These are phyloP conservation scores for Punica granatum DNA, from an alignment of 345 rosid species.

Conservation along the genomic window DNA sequence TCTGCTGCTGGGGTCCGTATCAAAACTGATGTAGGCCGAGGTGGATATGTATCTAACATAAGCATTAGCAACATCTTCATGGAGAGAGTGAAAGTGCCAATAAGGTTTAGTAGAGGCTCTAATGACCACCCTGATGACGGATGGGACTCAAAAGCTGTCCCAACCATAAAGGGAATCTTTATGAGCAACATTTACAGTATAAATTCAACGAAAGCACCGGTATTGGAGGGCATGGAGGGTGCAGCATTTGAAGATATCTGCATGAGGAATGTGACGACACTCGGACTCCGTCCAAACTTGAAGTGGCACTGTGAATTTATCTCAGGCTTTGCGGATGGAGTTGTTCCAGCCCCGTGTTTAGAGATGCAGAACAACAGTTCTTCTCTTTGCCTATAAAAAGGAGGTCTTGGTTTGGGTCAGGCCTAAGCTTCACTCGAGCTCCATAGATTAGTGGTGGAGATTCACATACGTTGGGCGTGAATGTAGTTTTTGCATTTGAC, in stretches of 20 bases:
- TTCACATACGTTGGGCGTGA: background rate
- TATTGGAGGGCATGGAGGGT: slow-evolving; percentile 59
- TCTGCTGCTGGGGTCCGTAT: slow-evolving; percentile 87
- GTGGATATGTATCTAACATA: slow-evolving; percentile 73
- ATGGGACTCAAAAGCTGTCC: slow-evolving; percentile 85
- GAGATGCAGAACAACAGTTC: slow-evolving; percentile 46
- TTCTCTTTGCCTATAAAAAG: slow-evolving; percentile 17
- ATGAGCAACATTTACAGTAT: slow-evolving; percentile 53
- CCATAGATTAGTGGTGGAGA: background rate
- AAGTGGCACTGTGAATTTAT: slow-evolving; percentile 81
- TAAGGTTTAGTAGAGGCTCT: slow-evolving; percentile 82
- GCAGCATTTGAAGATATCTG: slow-evolving; percentile 61
- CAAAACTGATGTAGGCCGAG: slow-evolving; percentile 87
- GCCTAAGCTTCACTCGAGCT: background rate
- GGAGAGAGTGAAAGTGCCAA: slow-evolving; percentile 81
- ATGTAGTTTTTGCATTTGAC: too few species aligned
- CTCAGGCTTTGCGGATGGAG: slow-evolving; percentile 52
- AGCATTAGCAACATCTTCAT: slow-evolving; percentile 50
- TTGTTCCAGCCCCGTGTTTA: slow-evolving; percentile 59
- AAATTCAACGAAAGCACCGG: slow-evolving; percentile 75
- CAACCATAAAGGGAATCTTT: slow-evolving; percentile 57
- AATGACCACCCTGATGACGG: slow-evolving; percentile 81
- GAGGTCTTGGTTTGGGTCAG: background rate
- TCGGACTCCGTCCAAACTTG: slow-evolving; percentile 37
- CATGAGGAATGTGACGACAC: slow-evolving; percentile 60